These are phyloP conservation scores for Heterobasidion occidentale DNA, from an alignment of 1,284 basidiomycete genomes.

Conservation along the genomic window DNA sequence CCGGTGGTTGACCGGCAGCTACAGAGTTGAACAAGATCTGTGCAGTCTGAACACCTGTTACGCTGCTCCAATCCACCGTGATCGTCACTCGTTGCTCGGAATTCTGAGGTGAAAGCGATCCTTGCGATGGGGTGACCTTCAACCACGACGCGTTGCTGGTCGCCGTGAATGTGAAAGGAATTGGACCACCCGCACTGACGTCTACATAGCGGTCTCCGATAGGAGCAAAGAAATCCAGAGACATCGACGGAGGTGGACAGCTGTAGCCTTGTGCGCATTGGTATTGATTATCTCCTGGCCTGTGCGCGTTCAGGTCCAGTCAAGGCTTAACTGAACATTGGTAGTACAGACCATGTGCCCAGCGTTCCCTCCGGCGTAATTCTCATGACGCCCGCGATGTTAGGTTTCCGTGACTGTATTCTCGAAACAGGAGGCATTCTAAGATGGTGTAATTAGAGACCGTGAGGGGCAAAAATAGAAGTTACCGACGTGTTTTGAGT, in stretches of 20 bases:
- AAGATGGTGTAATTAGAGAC: not conserved
- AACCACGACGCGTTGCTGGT: conserved; percentile 48
- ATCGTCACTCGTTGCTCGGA: conserved; percentile 50
- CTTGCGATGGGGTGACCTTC: conserved; percentile 34
- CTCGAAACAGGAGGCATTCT: conserved; percentile 51
- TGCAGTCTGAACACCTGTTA: conserved; percentile 34
- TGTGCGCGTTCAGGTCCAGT: conserved; percentile 13
- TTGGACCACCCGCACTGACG: conserved; percentile 52
- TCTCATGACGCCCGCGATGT: conserved; percentile 51
- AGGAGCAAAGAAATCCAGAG: conserved; percentile 48
- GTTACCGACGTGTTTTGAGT: conserved; percentile 47
- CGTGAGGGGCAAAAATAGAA: not conserved
- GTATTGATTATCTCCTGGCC: conserved; percentile 55
- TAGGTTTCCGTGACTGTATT: conserved; percentile 50
- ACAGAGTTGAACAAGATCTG: conserved; percentile 40
- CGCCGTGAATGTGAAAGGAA: conserved; percentile 48
- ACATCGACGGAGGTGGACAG: conserved; percentile 43
- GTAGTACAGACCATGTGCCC: conserved; percentile 42
- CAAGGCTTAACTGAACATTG: not conserved
- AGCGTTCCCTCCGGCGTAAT: conserved; percentile 52
- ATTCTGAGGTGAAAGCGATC: conserved; percentile 38
- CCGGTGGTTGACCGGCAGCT: conserved; percentile 27
- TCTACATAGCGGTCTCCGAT: conserved; percentile 49
- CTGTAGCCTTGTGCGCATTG: conserved; percentile 43
- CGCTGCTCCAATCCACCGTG: conserved; percentile 53